Evolutionary conservation across 2,329 filamentous ascomycete species (phyloP).

Genomic region (Canariomyces notabilis): DNA sequence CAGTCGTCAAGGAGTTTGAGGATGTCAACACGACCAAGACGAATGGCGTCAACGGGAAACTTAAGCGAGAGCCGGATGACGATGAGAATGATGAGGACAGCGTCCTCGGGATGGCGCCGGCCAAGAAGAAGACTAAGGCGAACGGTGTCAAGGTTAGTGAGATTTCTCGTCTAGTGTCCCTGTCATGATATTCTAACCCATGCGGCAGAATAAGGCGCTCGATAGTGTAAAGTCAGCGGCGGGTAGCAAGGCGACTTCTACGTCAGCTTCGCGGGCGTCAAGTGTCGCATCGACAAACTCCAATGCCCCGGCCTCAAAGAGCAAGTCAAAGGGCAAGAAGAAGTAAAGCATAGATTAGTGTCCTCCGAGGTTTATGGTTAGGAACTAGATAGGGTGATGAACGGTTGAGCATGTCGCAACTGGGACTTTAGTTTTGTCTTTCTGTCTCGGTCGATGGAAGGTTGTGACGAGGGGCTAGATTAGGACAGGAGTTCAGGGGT

Average conservation of each 20-base stretch:
- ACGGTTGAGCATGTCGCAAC: constrained; percentile 4
- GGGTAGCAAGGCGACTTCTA: constrained; percentile 69
- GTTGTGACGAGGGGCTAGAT: too few relatives aligned
- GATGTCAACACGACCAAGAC: constrained; percentile 48
- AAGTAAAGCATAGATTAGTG: too few relatives aligned
- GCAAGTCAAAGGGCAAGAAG: constrained; percentile 48
- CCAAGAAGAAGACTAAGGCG: constrained; percentile 85
- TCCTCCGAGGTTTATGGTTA: neutral
- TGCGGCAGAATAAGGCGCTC: constrained; percentile 77
- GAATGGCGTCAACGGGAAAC: constrained; percentile 55
- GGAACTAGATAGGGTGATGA: neutral
- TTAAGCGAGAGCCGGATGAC: constrained; percentile 71
- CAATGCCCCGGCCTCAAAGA: constrained; percentile 37
- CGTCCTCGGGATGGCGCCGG: constrained; percentile 73
- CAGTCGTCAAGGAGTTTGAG: constrained; percentile 92
- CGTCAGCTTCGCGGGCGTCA: constrained; percentile 74
- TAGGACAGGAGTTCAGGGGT: too few relatives aligned
- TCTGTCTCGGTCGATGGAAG: neutral
- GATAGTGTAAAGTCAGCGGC: constrained; percentile 73
- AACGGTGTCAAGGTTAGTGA: constrained; percentile 74
- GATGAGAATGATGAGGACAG: constrained; percentile 82
- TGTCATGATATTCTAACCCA: constrained; percentile 4
- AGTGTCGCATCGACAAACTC: constrained; percentile 78
- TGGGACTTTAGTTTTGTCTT: neutral
- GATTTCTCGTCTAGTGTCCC: constrained; percentile 7